Evolutionary conservation across 331 rosid genomes (phyloP).

Genomic region (Ulmus americana): DNA sequence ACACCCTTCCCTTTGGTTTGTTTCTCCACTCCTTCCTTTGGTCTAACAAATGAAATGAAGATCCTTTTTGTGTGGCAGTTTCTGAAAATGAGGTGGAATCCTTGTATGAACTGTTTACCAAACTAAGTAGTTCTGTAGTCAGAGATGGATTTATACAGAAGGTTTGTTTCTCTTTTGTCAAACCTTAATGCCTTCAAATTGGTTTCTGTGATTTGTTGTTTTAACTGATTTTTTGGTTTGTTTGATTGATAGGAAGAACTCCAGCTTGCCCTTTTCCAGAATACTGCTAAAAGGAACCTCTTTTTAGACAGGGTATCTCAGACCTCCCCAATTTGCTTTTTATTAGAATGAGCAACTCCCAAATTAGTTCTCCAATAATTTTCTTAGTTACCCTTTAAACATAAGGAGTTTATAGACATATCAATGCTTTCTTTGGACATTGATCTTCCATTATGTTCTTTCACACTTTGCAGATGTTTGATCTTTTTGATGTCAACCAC

Average conservation of each 20-base stretch:
- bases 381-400: not conserved
- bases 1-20: not conserved
- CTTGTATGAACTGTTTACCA: slow-evolving; percentile 12
- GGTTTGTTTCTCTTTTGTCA: slow-evolving; percentile 3
- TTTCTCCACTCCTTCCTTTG: not conserved
- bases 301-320: slow-evolving; percentile 22
- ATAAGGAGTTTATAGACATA: not conserved
- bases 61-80: slow-evolving; percentile 9
- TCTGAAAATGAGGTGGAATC: slow-evolving; percentile 11
- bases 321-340: not conserved
- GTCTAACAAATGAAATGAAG: not conserved
- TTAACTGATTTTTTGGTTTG: not conserved
- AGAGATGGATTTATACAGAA: slow-evolving; percentile 14
- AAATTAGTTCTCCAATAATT: not conserved
- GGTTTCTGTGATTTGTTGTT: not conserved
- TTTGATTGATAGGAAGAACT: slow-evolving; percentile 15
- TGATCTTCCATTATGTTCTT: not conserved
- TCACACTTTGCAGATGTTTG: slow-evolving; percentile 42
- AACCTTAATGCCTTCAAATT: too few relatives aligned
- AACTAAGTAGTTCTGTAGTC: slow-evolving; percentile 20
- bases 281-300: slow-evolving; percentile 10
- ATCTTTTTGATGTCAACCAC: slow-evolving; percentile 41
- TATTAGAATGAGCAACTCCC: not conserved
- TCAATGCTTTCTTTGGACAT: not conserved
- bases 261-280: slow-evolving; percentile 21